phyloP scores from a whole-genome alignment of 2,329 filamentous ascomycete genomes.

The Xylaria sp. region DNA sequence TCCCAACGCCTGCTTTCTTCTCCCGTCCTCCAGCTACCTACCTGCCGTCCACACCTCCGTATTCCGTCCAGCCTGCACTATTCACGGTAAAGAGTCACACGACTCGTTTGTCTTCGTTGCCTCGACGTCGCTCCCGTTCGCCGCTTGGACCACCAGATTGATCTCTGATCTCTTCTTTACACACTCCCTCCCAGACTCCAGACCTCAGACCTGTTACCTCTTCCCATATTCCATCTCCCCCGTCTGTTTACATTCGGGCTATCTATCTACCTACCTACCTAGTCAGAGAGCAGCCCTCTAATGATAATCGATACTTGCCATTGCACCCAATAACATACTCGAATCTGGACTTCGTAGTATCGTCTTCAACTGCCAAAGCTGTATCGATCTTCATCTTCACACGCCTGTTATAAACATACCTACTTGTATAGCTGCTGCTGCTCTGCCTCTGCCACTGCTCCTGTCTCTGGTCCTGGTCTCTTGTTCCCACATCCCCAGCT shows the following conservation, averaged over 20 bases:
- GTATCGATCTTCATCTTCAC: not conserved
- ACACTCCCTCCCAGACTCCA: not conserved
- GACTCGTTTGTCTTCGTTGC: constrained; percentile 11
- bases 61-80: too few relatives aligned
- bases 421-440: too few relatives aligned
- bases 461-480: not conserved
- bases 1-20: constrained; percentile 10
- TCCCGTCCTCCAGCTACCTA: not conserved
- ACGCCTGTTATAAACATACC: too few relatives aligned
- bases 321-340: not conserved
- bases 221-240: not conserved
- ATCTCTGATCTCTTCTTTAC: not conserved
- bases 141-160: constrained; percentile 10
- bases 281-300: constrained; percentile 1
- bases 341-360: constrained; percentile 1
- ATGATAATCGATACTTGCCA: constrained; percentile 12
- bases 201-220: too few relatives aligned
- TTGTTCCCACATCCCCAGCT: constrained; percentile 11
- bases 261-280: not conserved
- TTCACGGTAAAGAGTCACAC: constrained; percentile 13
- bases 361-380: not conserved
- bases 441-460: not conserved
- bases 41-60: constrained; percentile 1
- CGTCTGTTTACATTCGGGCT: not conserved
- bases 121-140: constrained; percentile 21